These are phyloP conservation scores for Punctularia strigosozonata DNA, from an alignment of 768 basidiomycete genomes.

Conservation along the genomic window DNA sequence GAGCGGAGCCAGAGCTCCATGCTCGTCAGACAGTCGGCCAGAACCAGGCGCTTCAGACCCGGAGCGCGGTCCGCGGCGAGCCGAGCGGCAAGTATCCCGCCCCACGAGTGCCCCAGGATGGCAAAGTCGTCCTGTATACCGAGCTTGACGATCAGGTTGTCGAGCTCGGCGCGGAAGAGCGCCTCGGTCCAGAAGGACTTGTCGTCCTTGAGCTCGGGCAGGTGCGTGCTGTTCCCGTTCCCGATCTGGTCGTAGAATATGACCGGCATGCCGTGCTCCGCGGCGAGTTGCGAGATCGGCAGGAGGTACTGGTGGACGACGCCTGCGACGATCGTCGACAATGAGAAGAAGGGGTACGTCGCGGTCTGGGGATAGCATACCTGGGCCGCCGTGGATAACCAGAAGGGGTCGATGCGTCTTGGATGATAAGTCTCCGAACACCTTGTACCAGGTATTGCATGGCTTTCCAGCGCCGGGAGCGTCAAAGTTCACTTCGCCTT, in stretches of 20 bases:
- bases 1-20: constrained; percentile 30
- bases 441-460: constrained; percentile 39
- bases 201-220: constrained; percentile 21
- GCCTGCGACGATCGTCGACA: too few relatives aligned
- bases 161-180: constrained; percentile 43
- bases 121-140: constrained; percentile 28
- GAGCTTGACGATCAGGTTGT: constrained; percentile 32
- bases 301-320: constrained; percentile 27
- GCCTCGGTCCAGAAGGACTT: constrained; percentile 33
- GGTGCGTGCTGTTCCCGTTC: constrained; percentile 31
- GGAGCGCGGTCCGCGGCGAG: constrained; percentile 29
- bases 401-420: constrained; percentile 28
- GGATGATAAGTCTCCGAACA: constrained; percentile 28
- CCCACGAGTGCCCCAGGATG: constrained; percentile 47
- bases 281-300: constrained; percentile 25
- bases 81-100: constrained; percentile 36
- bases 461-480: too few relatives aligned
- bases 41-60: constrained; percentile 34
- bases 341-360: too few relatives aligned
- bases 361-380: too few relatives aligned
- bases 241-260: constrained; percentile 44
- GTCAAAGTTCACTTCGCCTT: too few relatives aligned
- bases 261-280: constrained; percentile 23
- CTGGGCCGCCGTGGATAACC: constrained; percentile 44
- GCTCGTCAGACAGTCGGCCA: constrained; percentile 33